Percentiles rank a stretch among this genome's conserved stretches.
phyloP scores from a whole-genome alignment of 331 rosid species.

The Cydonia oblonga region DNA sequence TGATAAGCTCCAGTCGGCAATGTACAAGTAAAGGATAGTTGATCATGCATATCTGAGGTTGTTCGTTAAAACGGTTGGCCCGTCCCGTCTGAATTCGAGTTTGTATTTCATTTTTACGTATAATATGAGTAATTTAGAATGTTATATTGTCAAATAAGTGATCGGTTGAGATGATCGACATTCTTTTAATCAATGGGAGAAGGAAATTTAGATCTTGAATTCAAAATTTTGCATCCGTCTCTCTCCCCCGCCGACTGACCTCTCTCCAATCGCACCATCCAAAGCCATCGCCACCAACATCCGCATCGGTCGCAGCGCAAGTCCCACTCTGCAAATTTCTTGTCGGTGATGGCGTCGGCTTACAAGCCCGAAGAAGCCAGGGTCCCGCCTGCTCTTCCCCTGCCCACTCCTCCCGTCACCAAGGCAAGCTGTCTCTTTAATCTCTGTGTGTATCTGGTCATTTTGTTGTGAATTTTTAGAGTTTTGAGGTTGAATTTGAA shows the following conservation, averaged over 20 bases:
- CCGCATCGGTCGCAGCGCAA: neutral
- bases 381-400: slow-evolving; percentile 57
- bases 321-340: slow-evolving; percentile 12
- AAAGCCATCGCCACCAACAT: neutral
- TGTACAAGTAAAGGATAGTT: too few relatives aligned
- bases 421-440: slow-evolving; percentile 34
- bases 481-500: neutral
- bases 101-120: too few relatives aligned
- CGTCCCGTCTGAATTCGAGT: too few relatives aligned
- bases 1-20: too few relatives aligned
- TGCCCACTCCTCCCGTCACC: slow-evolving; percentile 61
- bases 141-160: too few relatives aligned
- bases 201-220: too few relatives aligned
- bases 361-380: slow-evolving; percentile 54
- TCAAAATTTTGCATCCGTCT: neutral
- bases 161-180: too few relatives aligned
- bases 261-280: neutral
- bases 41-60: too few relatives aligned
- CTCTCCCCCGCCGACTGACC: neutral
- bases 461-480: neutral
- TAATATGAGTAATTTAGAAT: too few relatives aligned
- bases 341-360: slow-evolving; percentile 43
- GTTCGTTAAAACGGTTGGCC: too few relatives aligned
- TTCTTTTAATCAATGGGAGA: too few relatives aligned
- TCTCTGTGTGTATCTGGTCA: neutral